Base-by-base conservation (phyloP, 2,329 filamentous ascomycete genomes). In the Microcyclosporella mali region DNA sequence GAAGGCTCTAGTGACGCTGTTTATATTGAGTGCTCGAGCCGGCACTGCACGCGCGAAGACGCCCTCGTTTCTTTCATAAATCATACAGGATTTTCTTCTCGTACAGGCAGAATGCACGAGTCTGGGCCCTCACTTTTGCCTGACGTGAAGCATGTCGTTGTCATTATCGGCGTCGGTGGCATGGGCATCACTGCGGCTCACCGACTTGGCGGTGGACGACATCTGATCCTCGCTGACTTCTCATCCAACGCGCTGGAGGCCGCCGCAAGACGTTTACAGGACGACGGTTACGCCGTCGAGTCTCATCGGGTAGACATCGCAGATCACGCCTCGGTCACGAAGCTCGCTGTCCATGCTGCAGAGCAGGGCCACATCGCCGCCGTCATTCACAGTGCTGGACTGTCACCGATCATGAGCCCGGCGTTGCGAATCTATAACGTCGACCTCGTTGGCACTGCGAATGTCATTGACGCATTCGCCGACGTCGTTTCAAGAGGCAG, bases 381-480 rank as follows among this genome's bases (percentile, higher is more conserved):
- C 4, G 38, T 47, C 2, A 17, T 47, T 6, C 45, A 47, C 25
- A 44, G 41, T 1, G 34, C 45, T 3, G 45, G 41, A 3, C 21
- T 44, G 8, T 41, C 36, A 18, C 37, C 37, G 21, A 7, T 18
- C 3, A 6, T 6, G 18, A 11, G 14, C 33, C 3, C 14, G 6
- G 33, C 33, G 6, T 3, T 7, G 14, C 18, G 37, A 31, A 38
- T 45, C 12, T 34, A 44, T 10, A 19, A 31, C 2, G 32, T 38
- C 2, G 32, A 48, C 15, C 25, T 48, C 2, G 19, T 44, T 1
- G 45, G 45, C 3, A 37, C 45, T 1, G 37, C 38, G 8, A 41
- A 38, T n/a, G 38, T 48, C 2, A 45, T 39, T 4, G 45, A 48
- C 15, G 41, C 37, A 6, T 48, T 48, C 11, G 15, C 31, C 17